Conservation (phyloP, 106 monocot genomes). For the Phalaenopsis aphrodite region DNA sequence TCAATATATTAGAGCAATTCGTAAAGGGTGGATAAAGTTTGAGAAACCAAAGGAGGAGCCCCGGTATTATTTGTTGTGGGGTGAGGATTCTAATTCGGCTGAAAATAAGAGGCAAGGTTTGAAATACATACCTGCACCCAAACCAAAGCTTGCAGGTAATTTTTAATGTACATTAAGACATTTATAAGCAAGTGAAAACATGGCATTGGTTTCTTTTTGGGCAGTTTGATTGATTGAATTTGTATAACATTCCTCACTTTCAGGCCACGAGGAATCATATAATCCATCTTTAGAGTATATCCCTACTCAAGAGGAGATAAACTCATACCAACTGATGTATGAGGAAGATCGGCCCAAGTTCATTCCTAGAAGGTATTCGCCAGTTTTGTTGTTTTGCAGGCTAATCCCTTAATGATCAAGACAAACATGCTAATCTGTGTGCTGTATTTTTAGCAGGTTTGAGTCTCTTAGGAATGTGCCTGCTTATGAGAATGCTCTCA, state of each 20-base stretch:
- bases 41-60: slow-evolving; percentile 84
- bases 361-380: slow-evolving; percentile 73
- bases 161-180: not conserved
- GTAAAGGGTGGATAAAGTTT: slow-evolving; percentile 85
- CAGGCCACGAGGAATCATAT: slow-evolving; percentile 95
- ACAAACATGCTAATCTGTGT: slow-evolving; percentile 8
- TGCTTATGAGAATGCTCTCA: slow-evolving; percentile 81
- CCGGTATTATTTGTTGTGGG: slow-evolving; percentile 65
- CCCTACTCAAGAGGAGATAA: slow-evolving; percentile 89
- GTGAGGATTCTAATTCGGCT: slow-evolving; percentile 56
- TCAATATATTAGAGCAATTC: slow-evolving; percentile 81
- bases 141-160: slow-evolving; percentile 77
- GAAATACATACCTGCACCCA: slow-evolving; percentile 84
- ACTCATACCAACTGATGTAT: slow-evolving; percentile 87
- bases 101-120: slow-evolving; percentile 65
- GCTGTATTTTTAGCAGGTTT: slow-evolving; percentile 33
- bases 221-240: not conserved
- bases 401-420: not conserved
- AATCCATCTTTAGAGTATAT: slow-evolving; percentile 95
- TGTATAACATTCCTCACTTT: slow-evolving; percentile 6
- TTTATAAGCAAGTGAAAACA: not conserved
- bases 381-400: not conserved
- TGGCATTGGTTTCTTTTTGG: slow-evolving; percentile 3
- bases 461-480: slow-evolving; percentile 83
- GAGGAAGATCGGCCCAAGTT: slow-evolving; percentile 98